Conservation (phyloP, 192 early-diverging fungal species). For the Globomyces pollinis-pini region DNA sequence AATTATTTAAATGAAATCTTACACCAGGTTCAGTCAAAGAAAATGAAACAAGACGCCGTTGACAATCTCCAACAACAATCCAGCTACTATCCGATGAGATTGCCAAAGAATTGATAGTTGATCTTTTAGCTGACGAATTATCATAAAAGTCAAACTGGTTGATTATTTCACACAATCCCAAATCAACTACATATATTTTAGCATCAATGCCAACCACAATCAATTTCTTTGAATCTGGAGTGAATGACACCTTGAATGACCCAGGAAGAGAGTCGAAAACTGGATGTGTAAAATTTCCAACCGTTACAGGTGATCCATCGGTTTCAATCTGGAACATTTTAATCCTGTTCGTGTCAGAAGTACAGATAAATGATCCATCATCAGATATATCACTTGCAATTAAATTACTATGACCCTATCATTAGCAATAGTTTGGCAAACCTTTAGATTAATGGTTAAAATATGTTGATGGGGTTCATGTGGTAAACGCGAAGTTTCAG, state of each 20-base stretch:
- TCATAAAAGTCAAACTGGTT: conserved; percentile 39
- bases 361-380: conserved; percentile 76
- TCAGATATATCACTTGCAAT: conserved; percentile 67
- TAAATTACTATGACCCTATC: conserved; percentile 53
- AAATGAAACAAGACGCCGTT: conserved; percentile 65
- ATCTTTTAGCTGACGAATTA: conserved; percentile 20
- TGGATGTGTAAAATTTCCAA: not conserved
- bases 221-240: conserved; percentile 66
- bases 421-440: conserved; percentile 1
- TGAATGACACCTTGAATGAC: conserved; percentile 68
- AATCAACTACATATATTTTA: conserved; percentile 65
- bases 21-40: conserved; percentile 66
- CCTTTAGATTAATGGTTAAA: conserved; percentile 70
- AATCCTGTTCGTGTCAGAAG: conserved; percentile 60
- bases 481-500: conserved; percentile 7
- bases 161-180: conserved; percentile 56
- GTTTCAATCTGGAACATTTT: conserved; percentile 26
- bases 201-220: conserved; percentile 71
- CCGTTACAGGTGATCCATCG: not conserved
- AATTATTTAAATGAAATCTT: conserved; percentile 6
- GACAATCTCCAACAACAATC: conserved; percentile 71
- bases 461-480: conserved; percentile 57
- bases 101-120: conserved; percentile 60
- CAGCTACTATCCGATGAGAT: conserved; percentile 73
- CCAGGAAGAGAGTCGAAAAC: conserved; percentile 33